phyloP scores from a whole-genome alignment of 305 asterid species.

The Andrographis paniculata region DNA sequence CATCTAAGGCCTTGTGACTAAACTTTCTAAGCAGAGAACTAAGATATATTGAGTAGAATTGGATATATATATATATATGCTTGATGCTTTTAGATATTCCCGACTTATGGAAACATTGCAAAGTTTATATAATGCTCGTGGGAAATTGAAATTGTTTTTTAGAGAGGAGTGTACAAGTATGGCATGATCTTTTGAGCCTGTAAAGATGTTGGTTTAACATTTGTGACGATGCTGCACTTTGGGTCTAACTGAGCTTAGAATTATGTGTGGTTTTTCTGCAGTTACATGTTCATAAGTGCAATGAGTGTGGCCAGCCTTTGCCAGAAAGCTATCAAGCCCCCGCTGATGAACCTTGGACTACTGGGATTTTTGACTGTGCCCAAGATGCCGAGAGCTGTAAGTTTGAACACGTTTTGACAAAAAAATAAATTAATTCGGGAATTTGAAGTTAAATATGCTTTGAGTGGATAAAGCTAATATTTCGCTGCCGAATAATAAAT shows the following conservation, averaged over 20 bases:
- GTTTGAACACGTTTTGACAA: constrained; percentile 13
- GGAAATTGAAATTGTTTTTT: not conserved
- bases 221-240: not conserved
- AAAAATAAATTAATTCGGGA: not conserved
- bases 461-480: not conserved
- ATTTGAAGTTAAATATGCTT: not conserved
- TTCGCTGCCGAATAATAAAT: too few species aligned
- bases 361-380: constrained; percentile 78
- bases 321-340: constrained; percentile 94
- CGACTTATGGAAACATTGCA: not conserved
- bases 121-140: not conserved
- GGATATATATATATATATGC: too few species aligned
- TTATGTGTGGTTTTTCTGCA: constrained; percentile 32
- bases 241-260: not conserved
- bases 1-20: not conserved
- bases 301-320: constrained; percentile 88
- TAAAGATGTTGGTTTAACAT: not conserved
- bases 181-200: not conserved
- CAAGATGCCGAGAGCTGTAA: constrained; percentile 82
- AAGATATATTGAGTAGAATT: not conserved
- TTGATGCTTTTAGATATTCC: not conserved
- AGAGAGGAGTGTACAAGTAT: not conserved
- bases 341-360: constrained; percentile 91
- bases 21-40: not conserved
- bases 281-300: constrained; percentile 77